Base-by-base conservation (phyloP, 2,329 filamentous ascomycete species). In the Ophiosphaerella korrae region DNA sequence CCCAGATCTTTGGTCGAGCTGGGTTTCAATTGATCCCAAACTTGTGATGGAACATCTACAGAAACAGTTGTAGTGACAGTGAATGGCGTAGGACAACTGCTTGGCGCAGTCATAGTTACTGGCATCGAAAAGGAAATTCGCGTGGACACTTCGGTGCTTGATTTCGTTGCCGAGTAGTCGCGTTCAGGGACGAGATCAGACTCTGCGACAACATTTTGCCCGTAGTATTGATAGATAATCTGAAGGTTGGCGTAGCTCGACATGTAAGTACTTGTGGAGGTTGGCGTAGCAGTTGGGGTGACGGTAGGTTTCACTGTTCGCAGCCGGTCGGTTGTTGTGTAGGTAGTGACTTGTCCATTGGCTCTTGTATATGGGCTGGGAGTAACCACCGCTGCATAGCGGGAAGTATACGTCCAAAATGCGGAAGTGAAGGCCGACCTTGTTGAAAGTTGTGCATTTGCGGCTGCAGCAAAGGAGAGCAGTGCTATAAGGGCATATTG, bases 61-160 rank as follows among this genome's bases (percentile, higher is more conserved):
- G 52, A 50, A 26, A 55, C 58, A 13, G 57, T 46, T 2, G 60
- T 60, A 3, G 60, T 58, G 26, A 64, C 50, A 1, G 62, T 60
- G 32, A 64, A 70, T 55, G 18, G 13, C 1, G 62, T 68, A 0
- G 67, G 49, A 41, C 69, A 72, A 6, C 52, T 63, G 2, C 64
- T 35, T 9, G 69, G 69, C 3, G 67, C 63, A 4, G 66, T 70
- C 52, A 66, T 67, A 3, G 66, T 70, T 1, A 71, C 67, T 2
- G 55, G 57, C 69, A 72, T 72, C 12, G 42, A 57, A 39, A 62
- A 68, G 3, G 50, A 33, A 7, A 57, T 63, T 7, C 42, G 40
- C 4, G 48, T 58, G 5, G 36, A 51, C 1, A 46, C 55, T 3
- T 47, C 42, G 2, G 39, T 55, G 16, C 50, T 53, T 9, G 55